Base-by-base conservation (phyloP, 1,284 basidiomycete genomes). In the Ceraceosorus guamensis region DNA sequence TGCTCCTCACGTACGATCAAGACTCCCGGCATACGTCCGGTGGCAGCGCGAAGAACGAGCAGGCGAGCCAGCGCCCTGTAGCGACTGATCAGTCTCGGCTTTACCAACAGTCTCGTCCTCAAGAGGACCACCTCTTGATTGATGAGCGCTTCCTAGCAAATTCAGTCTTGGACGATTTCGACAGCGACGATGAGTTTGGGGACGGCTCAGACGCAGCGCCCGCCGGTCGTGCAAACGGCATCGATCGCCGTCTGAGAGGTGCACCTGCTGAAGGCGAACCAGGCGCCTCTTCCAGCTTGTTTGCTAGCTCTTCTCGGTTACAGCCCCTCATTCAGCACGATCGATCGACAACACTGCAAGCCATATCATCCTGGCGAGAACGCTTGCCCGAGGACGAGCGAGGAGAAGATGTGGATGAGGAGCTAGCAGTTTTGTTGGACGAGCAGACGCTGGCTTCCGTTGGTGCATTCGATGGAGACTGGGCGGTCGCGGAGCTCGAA, bases 381-480 rank as follows among this genome's bases (percentile, higher is more conserved):
- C 24, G 24, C 24, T 24, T 24, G 24, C 24, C 24, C 3, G 24
- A 24, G 24, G 24, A 3, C 24, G 32, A 49, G 16, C 59, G 63
- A 32, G 48, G 37, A 14, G 58, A 62, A 49, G 68, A 63, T 31
- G 51, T 75, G 16, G 73, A 75, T 45, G 65, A 63, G 35, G 67
- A 70, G 45, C 63, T 62, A 39, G 57, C 65, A 13, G 52, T 70
- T 13, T 60, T 74, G 13, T 59, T 73, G 4, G 62, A 52, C 32
- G 70, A 75, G 45, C 46, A 52, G 31, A 85, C 88, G 52, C 79
- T 96, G 14, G 84, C 84, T 10, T 80, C 81, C 49, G 77, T 90
- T 32, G 91, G 90, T 0, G 78, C 88, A 4, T 83, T 92, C 62
- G 85, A 85, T 64, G 88, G 88, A 35, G 89, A 95, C 75, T 93